Conservation (phyloP, 805 yeast genomes). For the Osmozyma mogii region DNA sequence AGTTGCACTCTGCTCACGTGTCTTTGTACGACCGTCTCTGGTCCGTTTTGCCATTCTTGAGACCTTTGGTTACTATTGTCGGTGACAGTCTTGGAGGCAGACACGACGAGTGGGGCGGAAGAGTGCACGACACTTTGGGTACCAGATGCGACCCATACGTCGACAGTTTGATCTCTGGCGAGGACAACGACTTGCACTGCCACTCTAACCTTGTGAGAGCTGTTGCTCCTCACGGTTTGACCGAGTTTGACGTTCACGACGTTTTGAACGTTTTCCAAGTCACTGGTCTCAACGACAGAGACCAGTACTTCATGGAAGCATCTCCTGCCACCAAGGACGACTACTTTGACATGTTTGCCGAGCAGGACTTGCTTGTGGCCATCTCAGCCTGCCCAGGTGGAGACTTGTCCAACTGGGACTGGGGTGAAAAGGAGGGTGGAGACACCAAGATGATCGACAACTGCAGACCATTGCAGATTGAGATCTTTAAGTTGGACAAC, state of each 20-base stretch:
- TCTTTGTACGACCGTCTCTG: constrained; percentile 54
- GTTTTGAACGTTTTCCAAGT: constrained; percentile 64
- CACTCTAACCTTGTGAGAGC: constrained; percentile 59
- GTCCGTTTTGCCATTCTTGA: constrained; percentile 58
- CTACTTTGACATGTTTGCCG: constrained; percentile 61
- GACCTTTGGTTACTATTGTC: constrained; percentile 58
- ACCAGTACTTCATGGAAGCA: constrained; percentile 64
- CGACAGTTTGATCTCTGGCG: constrained; percentile 55
- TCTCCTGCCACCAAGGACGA: constrained; percentile 55
- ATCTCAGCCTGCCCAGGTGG: constrained; percentile 68
- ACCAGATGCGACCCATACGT: constrained; percentile 67
- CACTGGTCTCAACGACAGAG: constrained; percentile 57
- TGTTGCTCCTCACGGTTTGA: constrained; percentile 50
- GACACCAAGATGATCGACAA: constrained; percentile 48
- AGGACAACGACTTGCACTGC: constrained; percentile 59
- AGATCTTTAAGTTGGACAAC: constrained; percentile 49
- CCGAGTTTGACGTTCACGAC: constrained; percentile 62
- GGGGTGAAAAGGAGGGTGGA: constrained; percentile 51
- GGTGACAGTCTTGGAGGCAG: constrained; percentile 50
- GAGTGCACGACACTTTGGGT: constrained; percentile 59
- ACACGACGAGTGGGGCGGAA: constrained; percentile 58
- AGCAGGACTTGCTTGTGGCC: constrained; percentile 55
- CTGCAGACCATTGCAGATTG: constrained; percentile 57
- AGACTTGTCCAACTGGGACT: constrained; percentile 59
- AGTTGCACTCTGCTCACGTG: constrained; percentile 56